Percentiles rank a stretch among this genome's conserved stretches.
These are phyloP conservation scores for Sugiyamaella novakii DNA, from an alignment of 1,139 yeast genomes.

Conservation along the genomic window DNA sequence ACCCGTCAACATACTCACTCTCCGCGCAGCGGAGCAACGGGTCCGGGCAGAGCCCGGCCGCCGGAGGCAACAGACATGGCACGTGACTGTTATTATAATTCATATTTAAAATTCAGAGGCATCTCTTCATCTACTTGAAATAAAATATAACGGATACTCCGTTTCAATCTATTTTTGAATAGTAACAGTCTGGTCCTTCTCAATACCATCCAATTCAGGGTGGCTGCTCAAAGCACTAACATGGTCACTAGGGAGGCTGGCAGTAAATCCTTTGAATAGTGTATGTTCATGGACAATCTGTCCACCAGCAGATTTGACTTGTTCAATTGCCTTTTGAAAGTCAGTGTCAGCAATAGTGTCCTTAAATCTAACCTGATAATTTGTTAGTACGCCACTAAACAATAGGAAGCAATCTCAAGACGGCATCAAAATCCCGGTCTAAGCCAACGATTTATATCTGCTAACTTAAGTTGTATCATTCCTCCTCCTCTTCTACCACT, in stretches of 20 bases:
- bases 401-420: too few species aligned
- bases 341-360: constrained; percentile 33
- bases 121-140: too few species aligned
- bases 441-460: too few species aligned
- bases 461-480: too few species aligned
- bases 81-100: neutral
- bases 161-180: constrained; percentile 2
- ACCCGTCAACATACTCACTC: too few species aligned
- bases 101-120: neutral
- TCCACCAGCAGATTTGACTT: constrained; percentile 32
- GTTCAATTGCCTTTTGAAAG: constrained; percentile 33
- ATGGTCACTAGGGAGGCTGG: constrained; percentile 38
- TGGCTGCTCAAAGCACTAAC: constrained; percentile 33
- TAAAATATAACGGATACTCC: too few species aligned
- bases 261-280: constrained; percentile 39
- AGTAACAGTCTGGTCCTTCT: constrained; percentile 40
- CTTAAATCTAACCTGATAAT: constrained; percentile 34
- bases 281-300: constrained; percentile 35
- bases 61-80: too few species aligned
- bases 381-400: too few species aligned
- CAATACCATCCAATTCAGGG: constrained; percentile 38
- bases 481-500: too few species aligned
- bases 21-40: too few species aligned
- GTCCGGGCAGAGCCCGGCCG: too few species aligned
- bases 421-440: too few species aligned